Base-by-base conservation (phyloP, 1,284 basidiomycete species). In the Paramarasmius palmivorus region DNA sequence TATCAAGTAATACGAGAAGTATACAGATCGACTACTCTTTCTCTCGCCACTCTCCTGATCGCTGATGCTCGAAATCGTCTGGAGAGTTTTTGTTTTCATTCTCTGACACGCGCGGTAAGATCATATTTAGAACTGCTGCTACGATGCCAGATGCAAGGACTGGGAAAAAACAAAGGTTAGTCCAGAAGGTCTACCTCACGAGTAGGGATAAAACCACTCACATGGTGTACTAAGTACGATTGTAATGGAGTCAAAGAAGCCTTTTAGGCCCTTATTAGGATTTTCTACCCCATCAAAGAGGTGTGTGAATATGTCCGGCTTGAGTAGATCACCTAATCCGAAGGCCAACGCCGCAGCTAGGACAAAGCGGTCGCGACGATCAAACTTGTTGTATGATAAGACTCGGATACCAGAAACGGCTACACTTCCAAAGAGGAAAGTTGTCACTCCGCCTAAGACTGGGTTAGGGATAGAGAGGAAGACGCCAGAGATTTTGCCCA, bases 381-480 rank as follows among this genome's bases (percentile, higher is more conserved):
- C 84, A 64, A 84, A 93, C 9, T 71, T 67, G 42, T 80, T 73
- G 62, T 82, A 83, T 1, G 84, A 77, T 32, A 95, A 73, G 2
- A 95, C 87, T 34, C 88, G 82, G 36, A 91, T 57, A 46, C 93
- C 92, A 0, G 88, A 89, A 14, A 79, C 75, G 25, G 76, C 75
- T 19, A 89, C 86, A 38, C 73, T 81, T 0, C 84, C 82, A 55
- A 87, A 87, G 47, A 90, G 73, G 72, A 90, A 92, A 2, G 90
- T 91, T 12, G 89, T 93, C 2, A 92, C 88, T 4, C 91, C 91
- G 2, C 93, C 92, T 0, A 95, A 78, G 8, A 94, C 89, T 0
- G 90, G 74, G 59, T 90, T 87, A 0, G 92, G 92, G 55, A 92
- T 91, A 1, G 88, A 82, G 4, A 92, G 78, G 70, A 92, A 90